Evolutionary conservation across 2,329 filamentous ascomycete genomes (phyloP), one percentile per base, ranked within the genome.

Genomic region (Fusarium keratoplasticum): DNA sequence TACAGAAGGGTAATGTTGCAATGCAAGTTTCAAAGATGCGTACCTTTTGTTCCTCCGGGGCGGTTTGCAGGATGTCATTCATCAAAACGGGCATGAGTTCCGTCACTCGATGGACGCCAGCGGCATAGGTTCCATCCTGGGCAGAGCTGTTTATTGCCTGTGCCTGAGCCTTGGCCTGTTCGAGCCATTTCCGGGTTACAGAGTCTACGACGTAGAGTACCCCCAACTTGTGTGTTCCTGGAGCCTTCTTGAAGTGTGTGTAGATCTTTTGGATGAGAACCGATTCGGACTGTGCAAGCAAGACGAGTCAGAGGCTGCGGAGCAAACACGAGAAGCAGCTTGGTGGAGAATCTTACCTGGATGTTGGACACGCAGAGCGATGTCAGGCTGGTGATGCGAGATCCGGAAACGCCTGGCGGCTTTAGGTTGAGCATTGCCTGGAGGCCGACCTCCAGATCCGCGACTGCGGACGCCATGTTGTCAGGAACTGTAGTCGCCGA

Each of bases 201-300:
- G 96, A 98, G 89, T 99, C 96, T 95, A 99, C 94, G 86, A 98
- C 95, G 92, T 99, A 99, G 86, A 99, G 92, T 82, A 98, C 95
- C 86, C 96, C 96, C 84, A 99, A 90, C 87, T 99, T 99, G 90
- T 99, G 96, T 83, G 95, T 97, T 82, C 91, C 91, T 70, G 95
- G 94, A 77, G 95, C 93, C 85, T 96, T 97, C 85, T 97, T 98
- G 89, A 98, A 97, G 81, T 98, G 95, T 76, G 95, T 97, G 86
- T 94, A 98, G 81, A 99, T 93, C 84, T 97, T 98, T 84, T 98
- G 95, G 79, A 98, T 94, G 81, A 99, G 91, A 79, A 95, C 92
- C 64, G 95, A 96, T 87, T 98, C 96, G 84, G 94, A 96, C 96
- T 98, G 74, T 70, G 67, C 72, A 71, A 78, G 77, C 8, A 44